These are phyloP conservation scores for Annona squamosa DNA, from an alignment of 164 flowering plant genomes.

Conservation along the genomic window DNA sequence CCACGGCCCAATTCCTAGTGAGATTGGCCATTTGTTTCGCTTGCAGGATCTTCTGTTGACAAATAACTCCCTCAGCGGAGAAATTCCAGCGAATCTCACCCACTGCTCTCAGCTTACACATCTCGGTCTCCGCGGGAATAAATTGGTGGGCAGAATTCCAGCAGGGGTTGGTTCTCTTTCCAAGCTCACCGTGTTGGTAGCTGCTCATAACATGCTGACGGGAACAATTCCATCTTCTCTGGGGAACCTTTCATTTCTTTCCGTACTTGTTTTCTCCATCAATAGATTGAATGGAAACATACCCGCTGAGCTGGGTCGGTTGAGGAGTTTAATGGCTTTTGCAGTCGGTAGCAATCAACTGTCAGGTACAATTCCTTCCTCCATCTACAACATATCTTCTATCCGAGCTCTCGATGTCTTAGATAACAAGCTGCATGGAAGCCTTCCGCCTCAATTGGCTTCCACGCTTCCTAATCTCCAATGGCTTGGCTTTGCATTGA, in stretches of 20 bases:
- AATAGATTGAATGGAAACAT: not conserved
- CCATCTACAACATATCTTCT: not conserved
- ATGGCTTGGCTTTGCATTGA: conserved; percentile 17
- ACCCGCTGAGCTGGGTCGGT: not conserved
- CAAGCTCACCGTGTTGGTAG: not conserved
- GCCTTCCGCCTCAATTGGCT: conserved; percentile 12
- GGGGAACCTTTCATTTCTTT: not conserved
- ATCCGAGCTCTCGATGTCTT: not conserved
- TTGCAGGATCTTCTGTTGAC: not conserved
- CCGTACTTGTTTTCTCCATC: not conserved
- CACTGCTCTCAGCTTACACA: conserved; percentile 2
- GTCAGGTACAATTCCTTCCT: not conserved
- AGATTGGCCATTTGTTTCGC: conserved; percentile 11
- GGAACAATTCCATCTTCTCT: not conserved
- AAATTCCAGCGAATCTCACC: conserved; percentile 8
- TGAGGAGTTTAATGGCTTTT: not conserved
- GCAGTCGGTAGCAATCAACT: not conserved
- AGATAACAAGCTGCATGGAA: conserved; percentile 21
- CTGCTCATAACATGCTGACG: not conserved
- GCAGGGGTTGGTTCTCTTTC: not conserved
- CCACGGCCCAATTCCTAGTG: conserved; percentile 6
- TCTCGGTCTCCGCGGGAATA: not conserved
- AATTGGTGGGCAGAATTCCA: not conserved
- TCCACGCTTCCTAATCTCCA: conserved; percentile 28
- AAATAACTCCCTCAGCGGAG: conserved; percentile 7